Percentiles rank a stretch among this genome's conserved stretches.
Conservation (phyloP, 257 asterid species). For the Petrea volubilis region DNA sequence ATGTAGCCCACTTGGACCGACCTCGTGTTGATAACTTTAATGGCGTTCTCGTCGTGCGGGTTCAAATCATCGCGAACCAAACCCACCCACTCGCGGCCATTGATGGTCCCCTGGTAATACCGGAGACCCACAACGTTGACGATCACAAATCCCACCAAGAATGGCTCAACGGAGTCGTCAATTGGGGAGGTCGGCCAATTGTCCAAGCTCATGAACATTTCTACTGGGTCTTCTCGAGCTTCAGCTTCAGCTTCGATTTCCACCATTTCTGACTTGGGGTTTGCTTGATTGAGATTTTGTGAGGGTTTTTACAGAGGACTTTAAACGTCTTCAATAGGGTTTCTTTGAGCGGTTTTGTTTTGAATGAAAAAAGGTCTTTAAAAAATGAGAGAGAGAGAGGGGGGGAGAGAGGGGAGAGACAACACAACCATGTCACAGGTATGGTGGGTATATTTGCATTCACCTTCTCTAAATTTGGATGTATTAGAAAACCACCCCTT, state of each 20-base stretch:
- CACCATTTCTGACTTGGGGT: conserved; percentile 30
- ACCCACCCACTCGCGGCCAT: conserved; percentile 73
- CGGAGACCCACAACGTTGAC: conserved; percentile 68
- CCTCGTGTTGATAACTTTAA: conserved; percentile 60
- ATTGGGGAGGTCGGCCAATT: conserved; percentile 40
- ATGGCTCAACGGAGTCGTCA: conserved; percentile 33
- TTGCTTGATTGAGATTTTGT: not conserved
- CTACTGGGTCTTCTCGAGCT: conserved; percentile 46
- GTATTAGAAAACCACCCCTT: too few relatives aligned
- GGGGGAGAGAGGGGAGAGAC: not conserved
- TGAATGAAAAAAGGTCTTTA: conserved; percentile 1
- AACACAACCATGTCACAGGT: too few relatives aligned
- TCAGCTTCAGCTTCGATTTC: conserved; percentile 17
- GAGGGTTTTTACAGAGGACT: conserved; percentile 18
- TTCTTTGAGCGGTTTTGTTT: not conserved
- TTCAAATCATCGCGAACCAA: conserved; percentile 67
- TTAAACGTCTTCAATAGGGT: not conserved
- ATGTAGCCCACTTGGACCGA: conserved; percentile 67
- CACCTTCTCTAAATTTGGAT: too few relatives aligned
- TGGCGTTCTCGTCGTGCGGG: conserved; percentile 59
- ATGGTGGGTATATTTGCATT: too few relatives aligned
- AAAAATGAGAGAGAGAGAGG: conserved; percentile 18
- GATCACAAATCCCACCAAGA: conserved; percentile 66
- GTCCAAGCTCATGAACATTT: conserved; percentile 40
- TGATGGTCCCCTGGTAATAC: conserved; percentile 53